phyloP scores from a whole-genome alignment of 345 rosid species.

The Salix dunnii region DNA sequence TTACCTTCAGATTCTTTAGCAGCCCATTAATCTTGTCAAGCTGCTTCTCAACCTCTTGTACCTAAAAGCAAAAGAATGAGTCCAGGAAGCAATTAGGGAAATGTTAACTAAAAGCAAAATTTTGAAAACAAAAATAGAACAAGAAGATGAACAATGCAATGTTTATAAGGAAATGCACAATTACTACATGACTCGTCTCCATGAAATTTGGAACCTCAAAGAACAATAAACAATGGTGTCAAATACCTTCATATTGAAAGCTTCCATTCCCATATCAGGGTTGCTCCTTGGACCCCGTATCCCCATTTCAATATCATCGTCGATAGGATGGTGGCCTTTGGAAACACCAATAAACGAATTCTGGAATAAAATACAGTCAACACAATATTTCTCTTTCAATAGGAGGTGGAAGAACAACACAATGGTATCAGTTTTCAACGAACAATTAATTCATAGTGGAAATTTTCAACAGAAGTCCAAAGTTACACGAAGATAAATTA shows the following conservation, averaged over 20 bases:
- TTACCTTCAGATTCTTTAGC: slow-evolving; percentile 61
- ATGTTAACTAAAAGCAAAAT: background rate
- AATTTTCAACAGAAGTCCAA: background rate
- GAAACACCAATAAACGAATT: slow-evolving; percentile 48
- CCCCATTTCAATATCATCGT: slow-evolving; percentile 65
- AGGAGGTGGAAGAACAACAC: background rate
- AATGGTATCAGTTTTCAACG: background rate
- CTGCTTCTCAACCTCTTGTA: slow-evolving; percentile 61
- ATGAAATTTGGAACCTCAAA: background rate
- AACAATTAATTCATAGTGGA: background rate
- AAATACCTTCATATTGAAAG: slow-evolving; percentile 62
- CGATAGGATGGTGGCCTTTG: slow-evolving; percentile 25
- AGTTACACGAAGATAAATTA: background rate
- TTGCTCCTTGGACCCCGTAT: slow-evolving; percentile 31
- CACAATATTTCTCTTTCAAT: background rate
- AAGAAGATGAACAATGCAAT: background rate
- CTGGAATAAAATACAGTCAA: slow-evolving; percentile 23
- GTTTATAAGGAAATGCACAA: background rate
- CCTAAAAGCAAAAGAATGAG: slow-evolving; percentile 29
- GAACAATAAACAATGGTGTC: background rate
- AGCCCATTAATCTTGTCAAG: slow-evolving; percentile 49
- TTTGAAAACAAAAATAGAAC: background rate
- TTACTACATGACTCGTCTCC: background rate
- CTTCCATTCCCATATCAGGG: slow-evolving; percentile 60
- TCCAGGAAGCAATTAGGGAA: background rate